Evolutionary conservation across 116 monocot genomes (phyloP), one percentile per base, ranked within the genome.

Genomic region (Dioscorea cayenensis): DNA sequence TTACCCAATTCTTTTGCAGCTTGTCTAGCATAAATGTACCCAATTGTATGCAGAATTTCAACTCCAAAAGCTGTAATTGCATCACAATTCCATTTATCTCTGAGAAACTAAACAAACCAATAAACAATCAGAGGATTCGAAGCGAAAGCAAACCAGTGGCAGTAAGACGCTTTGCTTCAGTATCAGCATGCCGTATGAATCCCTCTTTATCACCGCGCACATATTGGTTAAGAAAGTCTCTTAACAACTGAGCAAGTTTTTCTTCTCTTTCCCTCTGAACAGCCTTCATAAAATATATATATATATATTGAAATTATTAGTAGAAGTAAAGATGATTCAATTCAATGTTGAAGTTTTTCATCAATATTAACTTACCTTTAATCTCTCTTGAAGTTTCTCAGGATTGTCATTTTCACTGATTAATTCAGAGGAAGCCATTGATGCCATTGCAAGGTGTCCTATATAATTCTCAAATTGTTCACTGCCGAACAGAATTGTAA

Each of bases 1-100:
- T 94, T 94, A 7, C 90, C 94, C 48, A 90, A 76, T 73, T 94
- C 90, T 74, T 94, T 87, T 20, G 94, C 85, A 67, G 94, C 90
- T 55, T 94, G 94, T 70, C 94, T 71, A 51, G 85, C 74, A 71
- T 94, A 94, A 9, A 87, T 87, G 64, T 94, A 94, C 23, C 94
- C 94, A 62, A 94, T 90, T 3, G 90, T 87, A 66, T 71, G 78
- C 17, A 94, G 74, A 66, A 90, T 87, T 37, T 85, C 87, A 36
- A 77, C 73, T 68, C 94, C 90, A 80, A 83, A 87, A 66, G 80
- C 90, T 90, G 84, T 51, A 80, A 21, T 49, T 64, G 28, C 49
- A 77, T 7, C 1, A 1, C 43, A 43, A 43, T 43, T 43, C 43
- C 43, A 10, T 43, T 7, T 9, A 43, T 43, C 43, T 43, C 43